Evolutionary conservation across 225 moss, liverwort and hornwort genomes (phyloP).

Genomic region (Neckera pumila): DNA sequence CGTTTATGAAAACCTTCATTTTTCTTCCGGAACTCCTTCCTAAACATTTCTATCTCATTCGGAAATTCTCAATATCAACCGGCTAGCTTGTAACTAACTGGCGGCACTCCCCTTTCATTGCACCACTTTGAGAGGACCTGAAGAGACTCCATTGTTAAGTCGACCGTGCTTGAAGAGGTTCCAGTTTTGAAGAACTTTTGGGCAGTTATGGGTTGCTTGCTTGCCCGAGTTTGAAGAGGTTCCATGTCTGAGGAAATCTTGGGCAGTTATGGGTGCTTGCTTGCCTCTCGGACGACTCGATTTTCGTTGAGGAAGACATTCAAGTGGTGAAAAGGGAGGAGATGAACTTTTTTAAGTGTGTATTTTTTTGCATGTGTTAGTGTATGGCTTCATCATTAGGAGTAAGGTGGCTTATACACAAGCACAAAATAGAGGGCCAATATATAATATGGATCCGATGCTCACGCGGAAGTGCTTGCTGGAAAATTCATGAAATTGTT

Average conservation of each 20-base stretch:
- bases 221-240: neutral
- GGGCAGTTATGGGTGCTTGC: neutral
- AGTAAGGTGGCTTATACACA: neutral
- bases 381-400: neutral
- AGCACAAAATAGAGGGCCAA: neutral
- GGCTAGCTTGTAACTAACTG: no score
- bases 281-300: neutral
- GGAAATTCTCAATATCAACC: no score
- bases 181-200: neutral
- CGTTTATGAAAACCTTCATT: no score
- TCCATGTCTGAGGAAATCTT: neutral
- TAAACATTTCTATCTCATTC: no score
- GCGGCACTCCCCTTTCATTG: no score
- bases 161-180: neutral
- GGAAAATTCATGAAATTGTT: no score
- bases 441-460: no score
- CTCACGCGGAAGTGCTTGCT: neutral
- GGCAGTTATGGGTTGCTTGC: neutral
- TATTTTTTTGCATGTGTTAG: neutral
- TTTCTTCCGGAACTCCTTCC: no score
- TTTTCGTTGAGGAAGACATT: neutral
- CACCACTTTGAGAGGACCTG: neutral
- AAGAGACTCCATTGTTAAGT: neutral
- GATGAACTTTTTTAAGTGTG: neutral
- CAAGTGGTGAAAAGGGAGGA: neutral